Evolutionary conservation across 2,329 filamentous ascomycete species (phyloP).

Genomic region (Aspergillus phoenicis): DNA sequence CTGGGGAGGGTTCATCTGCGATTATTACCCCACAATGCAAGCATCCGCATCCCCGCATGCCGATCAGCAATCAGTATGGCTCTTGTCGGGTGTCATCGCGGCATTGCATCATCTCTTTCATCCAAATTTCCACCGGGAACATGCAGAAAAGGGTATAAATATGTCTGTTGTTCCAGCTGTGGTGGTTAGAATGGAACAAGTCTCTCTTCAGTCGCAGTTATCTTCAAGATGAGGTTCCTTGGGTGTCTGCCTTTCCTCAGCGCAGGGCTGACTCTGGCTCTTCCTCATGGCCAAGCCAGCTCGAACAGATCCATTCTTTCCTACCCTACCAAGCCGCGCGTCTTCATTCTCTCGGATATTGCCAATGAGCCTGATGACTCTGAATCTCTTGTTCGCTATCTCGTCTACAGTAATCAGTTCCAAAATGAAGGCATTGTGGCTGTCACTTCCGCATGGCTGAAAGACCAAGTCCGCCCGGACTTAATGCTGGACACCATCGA

Average conservation of each 20-base stretch:
- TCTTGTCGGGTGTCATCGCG: not conserved
- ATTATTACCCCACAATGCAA: not conserved
- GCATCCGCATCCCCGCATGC: not conserved
- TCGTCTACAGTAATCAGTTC: slow-evolving; percentile 52
- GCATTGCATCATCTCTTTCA: not conserved
- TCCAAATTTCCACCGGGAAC: not conserved
- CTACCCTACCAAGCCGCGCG: slow-evolving; percentile 8
- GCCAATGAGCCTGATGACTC: slow-evolving; percentile 51
- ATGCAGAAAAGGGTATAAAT: not conserved
- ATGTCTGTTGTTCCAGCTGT: not conserved
- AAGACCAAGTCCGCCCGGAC: slow-evolving; percentile 42
- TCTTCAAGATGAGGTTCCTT: not conserved
- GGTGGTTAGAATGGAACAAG: not conserved
- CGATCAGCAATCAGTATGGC: not conserved
- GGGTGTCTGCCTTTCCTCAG: not conserved
- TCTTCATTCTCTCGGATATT: slow-evolving; percentile 50
- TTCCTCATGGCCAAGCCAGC: not conserved
- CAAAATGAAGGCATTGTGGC: slow-evolving; percentile 49
- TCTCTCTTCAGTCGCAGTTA: not conserved
- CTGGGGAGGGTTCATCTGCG: not conserved
- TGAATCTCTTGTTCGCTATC: slow-evolving; percentile 34
- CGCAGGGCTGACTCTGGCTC: not conserved
- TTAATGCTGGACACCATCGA: slow-evolving; percentile 49
- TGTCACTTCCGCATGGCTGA: slow-evolving; percentile 51
- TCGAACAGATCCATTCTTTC: not conserved